These are phyloP conservation scores for Penicillium sp. DNA, from an alignment of 2,329 filamentous ascomycete species.

Conservation along the genomic window DNA sequence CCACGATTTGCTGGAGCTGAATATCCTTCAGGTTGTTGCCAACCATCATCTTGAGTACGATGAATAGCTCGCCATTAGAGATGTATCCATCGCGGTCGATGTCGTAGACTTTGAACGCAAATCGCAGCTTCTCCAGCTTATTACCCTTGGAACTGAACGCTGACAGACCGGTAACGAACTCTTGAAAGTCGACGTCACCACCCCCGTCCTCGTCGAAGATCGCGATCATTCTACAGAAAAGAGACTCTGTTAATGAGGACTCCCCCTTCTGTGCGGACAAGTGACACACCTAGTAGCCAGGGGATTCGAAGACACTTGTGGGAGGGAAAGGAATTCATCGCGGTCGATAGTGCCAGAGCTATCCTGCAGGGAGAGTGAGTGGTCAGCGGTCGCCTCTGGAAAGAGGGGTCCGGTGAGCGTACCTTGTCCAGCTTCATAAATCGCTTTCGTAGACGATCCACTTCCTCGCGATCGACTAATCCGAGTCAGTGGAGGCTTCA, in stretches of 20 bases:
- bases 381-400: neutral
- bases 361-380: constrained; percentile 55
- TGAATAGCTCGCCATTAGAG: constrained; percentile 97
- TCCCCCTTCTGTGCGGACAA: neutral
- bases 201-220: constrained; percentile 99
- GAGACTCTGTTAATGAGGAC: neutral
- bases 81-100: constrained; percentile 98
- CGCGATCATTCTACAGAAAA: constrained; percentile 88
- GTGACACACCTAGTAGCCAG: constrained; percentile 74
- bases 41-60: constrained; percentile 99
- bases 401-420: constrained; percentile 3
- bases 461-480: constrained; percentile 91
- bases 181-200: constrained; percentile 96
- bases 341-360: constrained; percentile 98
- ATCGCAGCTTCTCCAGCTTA: constrained; percentile 96
- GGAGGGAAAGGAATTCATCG: constrained; percentile 93
- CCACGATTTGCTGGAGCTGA: constrained; percentile 96
- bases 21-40: constrained; percentile 98
- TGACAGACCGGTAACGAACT: constrained; percentile 91
- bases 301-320: constrained; percentile 95
- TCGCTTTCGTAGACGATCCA: constrained; percentile 88
- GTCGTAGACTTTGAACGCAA: constrained; percentile 99
- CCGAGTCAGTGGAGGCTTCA: constrained; percentile 4
- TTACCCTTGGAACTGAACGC: constrained; percentile 98
- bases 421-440: constrained; percentile 99